Percentiles rank a stretch among this genome's conserved stretches.
phyloP scores from a whole-genome alignment of 495 filamentous ascomycete species.

The Penicillium angulare region DNA sequence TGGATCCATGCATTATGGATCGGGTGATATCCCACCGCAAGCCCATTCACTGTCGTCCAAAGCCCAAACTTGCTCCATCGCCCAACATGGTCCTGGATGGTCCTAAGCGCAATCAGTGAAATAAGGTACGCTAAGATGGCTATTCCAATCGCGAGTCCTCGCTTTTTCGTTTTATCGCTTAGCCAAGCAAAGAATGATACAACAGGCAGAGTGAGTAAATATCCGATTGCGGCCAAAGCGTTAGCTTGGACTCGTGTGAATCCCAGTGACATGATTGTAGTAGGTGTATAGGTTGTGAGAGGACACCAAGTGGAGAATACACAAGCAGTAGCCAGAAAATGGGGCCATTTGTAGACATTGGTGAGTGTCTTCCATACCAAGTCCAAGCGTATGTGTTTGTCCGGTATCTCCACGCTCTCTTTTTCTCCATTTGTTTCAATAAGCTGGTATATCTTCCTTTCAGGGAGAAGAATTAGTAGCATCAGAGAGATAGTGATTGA shows the following conservation, averaged over 20 bases:
- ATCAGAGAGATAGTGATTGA: constrained; percentile 21
- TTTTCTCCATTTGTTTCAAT: not conserved
- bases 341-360: constrained; percentile 30
- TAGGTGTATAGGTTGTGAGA: constrained; percentile 38
- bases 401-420: not conserved
- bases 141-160: constrained; percentile 24
- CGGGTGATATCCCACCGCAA: constrained; percentile 36
- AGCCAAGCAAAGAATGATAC: constrained; percentile 33
- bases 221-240: constrained; percentile 34
- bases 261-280: constrained; percentile 34
- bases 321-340: constrained; percentile 35
- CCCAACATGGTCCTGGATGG: constrained; percentile 9
- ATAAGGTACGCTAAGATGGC: constrained; percentile 24
- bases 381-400: constrained; percentile 1
- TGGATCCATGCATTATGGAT: constrained; percentile 38
- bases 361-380: constrained; percentile 17
- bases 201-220: constrained; percentile 27
- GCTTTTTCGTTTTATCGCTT: constrained; percentile 18
- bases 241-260: constrained; percentile 31
- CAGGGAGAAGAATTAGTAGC: constrained; percentile 42
- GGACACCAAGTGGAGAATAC: constrained; percentile 38
- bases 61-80: constrained; percentile 28
- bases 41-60: constrained; percentile 30
- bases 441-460: not conserved
- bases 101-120: constrained; percentile 15